These are phyloP conservation scores for Verticillium albo-atrum DNA, from an alignment of 2,329 filamentous ascomycete species.

Conservation along the genomic window DNA sequence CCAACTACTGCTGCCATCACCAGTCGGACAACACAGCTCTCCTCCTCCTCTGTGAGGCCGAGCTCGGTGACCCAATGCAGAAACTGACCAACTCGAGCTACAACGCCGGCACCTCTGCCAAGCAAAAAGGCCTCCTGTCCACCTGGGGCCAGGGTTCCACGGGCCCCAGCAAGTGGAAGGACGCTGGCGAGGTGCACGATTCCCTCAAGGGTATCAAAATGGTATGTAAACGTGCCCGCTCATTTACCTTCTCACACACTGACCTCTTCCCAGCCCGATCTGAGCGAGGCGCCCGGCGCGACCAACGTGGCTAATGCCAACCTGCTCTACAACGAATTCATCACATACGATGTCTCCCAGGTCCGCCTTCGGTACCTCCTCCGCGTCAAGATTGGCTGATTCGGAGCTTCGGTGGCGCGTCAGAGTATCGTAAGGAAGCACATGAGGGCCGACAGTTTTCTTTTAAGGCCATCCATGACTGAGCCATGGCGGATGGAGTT, in stretches of 20 bases:
- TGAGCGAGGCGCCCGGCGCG: slow-evolving; percentile 34
- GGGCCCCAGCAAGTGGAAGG: slow-evolving; percentile 69
- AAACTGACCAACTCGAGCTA: slow-evolving; percentile 55
- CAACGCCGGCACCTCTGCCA: slow-evolving; percentile 59
- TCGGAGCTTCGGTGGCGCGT: no score
- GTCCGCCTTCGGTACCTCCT: slow-evolving; percentile 67
- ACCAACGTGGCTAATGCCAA: slow-evolving; percentile 41
- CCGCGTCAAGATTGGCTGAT: slow-evolving; percentile 48
- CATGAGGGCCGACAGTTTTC: not conserved
- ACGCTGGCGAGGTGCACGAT: slow-evolving; percentile 62
- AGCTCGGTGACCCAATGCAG: slow-evolving; percentile 69
- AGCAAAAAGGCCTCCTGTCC: slow-evolving; percentile 53
- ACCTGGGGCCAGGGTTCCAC: slow-evolving; percentile 67
- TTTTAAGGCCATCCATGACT: not conserved
- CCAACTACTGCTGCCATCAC: slow-evolving; percentile 65
- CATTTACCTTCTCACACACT: not conserved
- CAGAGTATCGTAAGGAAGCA: no score
- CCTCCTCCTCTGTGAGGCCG: slow-evolving; percentile 76
- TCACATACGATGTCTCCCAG: slow-evolving; percentile 65
- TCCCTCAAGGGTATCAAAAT: slow-evolving; percentile 66
- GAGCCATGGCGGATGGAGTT: not conserved
- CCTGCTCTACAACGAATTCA: slow-evolving; percentile 70
- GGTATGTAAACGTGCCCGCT: slow-evolving; percentile 38
- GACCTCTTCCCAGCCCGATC: slow-evolving; percentile 40
- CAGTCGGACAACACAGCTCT: slow-evolving; percentile 67